Conservation (phyloP, 805 yeast genomes). For the Ogataea naganishii region DNA sequence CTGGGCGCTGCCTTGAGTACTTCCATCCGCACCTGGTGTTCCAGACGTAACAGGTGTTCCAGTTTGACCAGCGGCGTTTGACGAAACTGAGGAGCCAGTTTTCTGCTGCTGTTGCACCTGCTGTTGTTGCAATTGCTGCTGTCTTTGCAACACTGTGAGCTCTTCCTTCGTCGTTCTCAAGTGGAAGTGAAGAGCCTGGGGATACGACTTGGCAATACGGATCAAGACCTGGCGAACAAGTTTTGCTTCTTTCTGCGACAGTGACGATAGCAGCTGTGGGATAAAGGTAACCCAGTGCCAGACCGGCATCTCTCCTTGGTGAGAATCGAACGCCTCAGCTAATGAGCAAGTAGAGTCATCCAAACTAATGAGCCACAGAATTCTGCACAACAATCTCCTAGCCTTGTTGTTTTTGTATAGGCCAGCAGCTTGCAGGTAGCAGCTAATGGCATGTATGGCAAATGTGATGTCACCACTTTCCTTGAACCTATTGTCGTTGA, state of each 20-base stretch:
- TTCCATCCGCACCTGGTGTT: too few relatives aligned
- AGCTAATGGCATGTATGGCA: constrained; percentile 91
- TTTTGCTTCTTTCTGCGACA: constrained; percentile 86
- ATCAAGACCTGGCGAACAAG: constrained; percentile 82
- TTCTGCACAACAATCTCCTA: constrained; percentile 77
- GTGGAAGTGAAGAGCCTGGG: constrained; percentile 96
- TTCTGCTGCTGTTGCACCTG: constrained; percentile 7
- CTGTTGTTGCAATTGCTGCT: constrained; percentile 17
- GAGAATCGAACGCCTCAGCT: constrained; percentile 81
- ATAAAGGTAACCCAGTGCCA: constrained; percentile 99
- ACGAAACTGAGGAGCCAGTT: too few relatives aligned
- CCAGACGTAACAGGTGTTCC: constrained; percentile 4
- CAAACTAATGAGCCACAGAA: constrained; percentile 86
- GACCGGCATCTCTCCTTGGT: constrained; percentile 93
- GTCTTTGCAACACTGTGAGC: constrained; percentile 78
- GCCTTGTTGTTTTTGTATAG: constrained; percentile 89
- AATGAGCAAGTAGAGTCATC: constrained; percentile 80
- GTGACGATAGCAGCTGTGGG: constrained; percentile 84
- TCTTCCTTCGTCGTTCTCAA: constrained; percentile 93
- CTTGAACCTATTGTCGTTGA: constrained; percentile 80
- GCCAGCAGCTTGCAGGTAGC: constrained; percentile 97
- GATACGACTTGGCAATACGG: constrained; percentile 91
- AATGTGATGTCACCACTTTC: constrained; percentile 71
- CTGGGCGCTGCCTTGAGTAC: too few relatives aligned
- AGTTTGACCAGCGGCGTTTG: constrained; percentile 12